Base-by-base conservation (phyloP, 208 protist genomes). In the Novymonas esmeraldas region DNA sequence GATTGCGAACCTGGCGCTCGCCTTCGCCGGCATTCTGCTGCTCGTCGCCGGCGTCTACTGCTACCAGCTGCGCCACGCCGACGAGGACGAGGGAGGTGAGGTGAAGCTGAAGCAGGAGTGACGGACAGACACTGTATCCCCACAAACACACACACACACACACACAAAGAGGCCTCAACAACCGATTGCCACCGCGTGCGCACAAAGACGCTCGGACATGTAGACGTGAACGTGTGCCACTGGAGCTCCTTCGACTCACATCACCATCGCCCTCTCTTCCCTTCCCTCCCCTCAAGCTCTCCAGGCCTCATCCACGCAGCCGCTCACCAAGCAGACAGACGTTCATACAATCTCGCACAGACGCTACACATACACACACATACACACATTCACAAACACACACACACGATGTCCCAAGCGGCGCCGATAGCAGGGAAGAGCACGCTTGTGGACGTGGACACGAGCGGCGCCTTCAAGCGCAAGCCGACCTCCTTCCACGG, bases 381-480 rank as follows among this genome's bases (percentile, higher is more conserved):
- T 16, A 44, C 39, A 16, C 0, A 16, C 39, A 44, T 44, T n/a
- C 39, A 44, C 39, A 44, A 44, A 44, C 13, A 49, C 44, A 24
- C 44, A 6, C 18, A 16, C 50, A 3, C 33, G 16, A 34, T 56
- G 50, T 28, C 50, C 16, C 50, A 56, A 22, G 13, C 13, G 16
- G 28, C 20, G 33, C n/a, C 50, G 28, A 57, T 62, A 26, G 34
- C 34, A 38, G 69, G 7, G 5, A 61, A 66, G 55, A 81, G 56
- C 39, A 58, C 80, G 3, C 20, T 87, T 6, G 52, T 24, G 16
- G 84, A 90, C 38, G 69, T 87, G 0, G 70, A 77, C 44, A 70
- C 68, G 18, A 82, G 76, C 20, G 86, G 86, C 34, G 78, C 73
- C 50, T 89, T 88, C 75, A 76, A 83, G 69, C 73, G 84, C 58